A percentile compares a stretch with the other conserved stretches of the same genome.
phyloP scores from a whole-genome alignment of 768 basidiomycete genomes.

The Kockovaella imperatae region DNA sequence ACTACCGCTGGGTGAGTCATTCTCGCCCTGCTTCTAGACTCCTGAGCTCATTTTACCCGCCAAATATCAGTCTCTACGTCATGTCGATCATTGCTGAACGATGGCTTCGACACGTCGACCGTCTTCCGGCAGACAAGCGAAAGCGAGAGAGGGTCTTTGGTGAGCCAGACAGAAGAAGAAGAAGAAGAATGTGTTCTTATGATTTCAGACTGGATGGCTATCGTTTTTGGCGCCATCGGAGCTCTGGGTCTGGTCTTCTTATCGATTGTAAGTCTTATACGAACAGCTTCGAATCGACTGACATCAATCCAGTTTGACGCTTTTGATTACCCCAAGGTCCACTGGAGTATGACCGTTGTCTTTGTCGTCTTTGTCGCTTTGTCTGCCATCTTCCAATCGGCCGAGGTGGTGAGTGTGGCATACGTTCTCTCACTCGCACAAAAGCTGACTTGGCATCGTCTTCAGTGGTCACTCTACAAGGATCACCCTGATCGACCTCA shows the following conservation, averaged over 20 bases:
- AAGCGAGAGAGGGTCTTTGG: conserved; percentile 40
- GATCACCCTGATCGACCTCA: conserved; percentile 45
- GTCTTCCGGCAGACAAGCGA: conserved; percentile 42
- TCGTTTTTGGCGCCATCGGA: conserved; percentile 43
- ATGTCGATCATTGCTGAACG: conserved; percentile 43
- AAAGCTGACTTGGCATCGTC: neutral
- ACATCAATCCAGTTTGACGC: conserved; percentile 31
- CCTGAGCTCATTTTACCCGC: neutral
- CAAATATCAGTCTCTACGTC: conserved; percentile 42
- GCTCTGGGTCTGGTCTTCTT: conserved; percentile 42
- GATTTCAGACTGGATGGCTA: conserved; percentile 41
- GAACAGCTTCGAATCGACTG: neutral
- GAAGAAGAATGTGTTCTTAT: neutral
- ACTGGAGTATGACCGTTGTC: conserved; percentile 40
- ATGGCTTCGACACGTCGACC: conserved; percentile 46
- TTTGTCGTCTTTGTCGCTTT: conserved; percentile 46
- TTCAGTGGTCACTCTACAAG: conserved; percentile 42
- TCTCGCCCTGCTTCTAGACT: neutral
- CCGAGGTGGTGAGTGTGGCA: conserved; percentile 35
- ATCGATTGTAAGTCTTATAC: conserved; percentile 28
- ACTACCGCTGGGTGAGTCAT: conserved; percentile 16
- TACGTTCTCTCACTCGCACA: neutral
- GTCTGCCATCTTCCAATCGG: conserved; percentile 44
- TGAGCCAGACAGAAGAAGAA: conserved; percentile 9
- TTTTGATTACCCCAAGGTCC: conserved; percentile 39